phyloP scores from a whole-genome alignment of 2,329 filamentous ascomycete species.

The Paraconiothyrium sp. region DNA sequence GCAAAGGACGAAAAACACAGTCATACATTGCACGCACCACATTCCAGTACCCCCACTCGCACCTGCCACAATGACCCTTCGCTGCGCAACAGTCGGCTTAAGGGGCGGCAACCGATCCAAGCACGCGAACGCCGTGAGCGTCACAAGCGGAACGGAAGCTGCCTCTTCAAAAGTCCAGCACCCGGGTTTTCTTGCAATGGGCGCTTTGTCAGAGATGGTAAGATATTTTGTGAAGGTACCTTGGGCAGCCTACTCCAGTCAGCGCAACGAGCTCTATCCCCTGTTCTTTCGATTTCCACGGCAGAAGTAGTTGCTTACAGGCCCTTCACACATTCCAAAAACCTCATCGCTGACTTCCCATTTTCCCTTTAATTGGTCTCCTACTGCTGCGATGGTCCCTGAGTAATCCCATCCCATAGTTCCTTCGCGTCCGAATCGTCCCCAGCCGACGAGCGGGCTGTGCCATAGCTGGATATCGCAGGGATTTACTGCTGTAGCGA shows the following conservation, averaged over 20 bases:
- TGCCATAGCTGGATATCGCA: slow-evolving; percentile 52
- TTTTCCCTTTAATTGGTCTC: slow-evolving; percentile 26
- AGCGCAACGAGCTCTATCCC: neutral
- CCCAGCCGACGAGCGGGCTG: slow-evolving; percentile 39
- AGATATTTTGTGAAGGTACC: slow-evolving; percentile 43
- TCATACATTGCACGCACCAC: slow-evolving; percentile 48
- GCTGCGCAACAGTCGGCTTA: slow-evolving; percentile 17
- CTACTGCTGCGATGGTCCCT: slow-evolving; percentile 51
- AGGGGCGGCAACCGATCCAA: slow-evolving; percentile 37
- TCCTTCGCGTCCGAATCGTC: slow-evolving; percentile 33
- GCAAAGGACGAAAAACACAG: slow-evolving; percentile 37
- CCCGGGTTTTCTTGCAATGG: slow-evolving; percentile 36
- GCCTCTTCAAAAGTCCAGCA: slow-evolving; percentile 33
- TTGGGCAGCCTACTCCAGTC: slow-evolving; percentile 26
- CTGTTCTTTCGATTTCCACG: neutral
- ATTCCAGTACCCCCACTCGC: slow-evolving; percentile 46
- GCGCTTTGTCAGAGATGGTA: slow-evolving; percentile 28
- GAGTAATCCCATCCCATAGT: slow-evolving; percentile 58
- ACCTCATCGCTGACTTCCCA: slow-evolving; percentile 38
- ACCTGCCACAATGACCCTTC: slow-evolving; percentile 39
- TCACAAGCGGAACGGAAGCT: slow-evolving; percentile 49
- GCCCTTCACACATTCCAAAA: slow-evolving; percentile 35
- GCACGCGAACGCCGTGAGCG: slow-evolving; percentile 49
- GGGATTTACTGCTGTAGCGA: slow-evolving; percentile 58
- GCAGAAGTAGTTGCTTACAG: slow-evolving; percentile 13